These are phyloP conservation scores for Debaryomyces maramus DNA, from an alignment of 805 yeast genomes.

Conservation along the genomic window DNA sequence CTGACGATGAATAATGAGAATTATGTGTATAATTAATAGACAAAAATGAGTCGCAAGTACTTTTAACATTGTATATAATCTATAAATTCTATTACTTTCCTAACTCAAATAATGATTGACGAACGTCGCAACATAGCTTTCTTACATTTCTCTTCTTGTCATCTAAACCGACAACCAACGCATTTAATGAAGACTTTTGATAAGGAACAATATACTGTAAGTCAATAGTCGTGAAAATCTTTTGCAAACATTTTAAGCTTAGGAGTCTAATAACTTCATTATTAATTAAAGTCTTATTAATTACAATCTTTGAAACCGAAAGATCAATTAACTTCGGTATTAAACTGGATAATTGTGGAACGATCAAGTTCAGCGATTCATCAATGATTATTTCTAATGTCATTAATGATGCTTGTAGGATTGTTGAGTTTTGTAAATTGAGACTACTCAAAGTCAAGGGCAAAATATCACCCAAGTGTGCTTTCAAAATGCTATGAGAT, in stretches of 20 bases:
- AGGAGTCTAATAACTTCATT: slow-evolving; percentile 53
- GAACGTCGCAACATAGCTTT: slow-evolving; percentile 71
- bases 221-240: slow-evolving; percentile 41
- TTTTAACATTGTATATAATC: neutral
- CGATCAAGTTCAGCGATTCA: slow-evolving; percentile 54
- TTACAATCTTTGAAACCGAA: slow-evolving; percentile 17
- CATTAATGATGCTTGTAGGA: slow-evolving; percentile 59
- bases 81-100: slow-evolving; percentile 5
- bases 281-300: slow-evolving; percentile 25
- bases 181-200: slow-evolving; percentile 47
- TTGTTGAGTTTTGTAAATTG: slow-evolving; percentile 44
- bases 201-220: slow-evolving; percentile 50
- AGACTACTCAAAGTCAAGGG: slow-evolving; percentile 74
- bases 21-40: neutral
- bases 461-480: slow-evolving; percentile 61
- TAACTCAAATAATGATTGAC: slow-evolving; percentile 71
- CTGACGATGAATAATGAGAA: slow-evolving; percentile 25
- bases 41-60: neutral
- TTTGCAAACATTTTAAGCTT: slow-evolving; percentile 55
- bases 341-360: slow-evolving; percentile 55
- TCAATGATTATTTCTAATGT: slow-evolving; percentile 55
- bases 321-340: slow-evolving; percentile 53
- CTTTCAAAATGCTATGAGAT: slow-evolving; percentile 59
- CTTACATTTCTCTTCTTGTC: slow-evolving; percentile 76
- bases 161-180: slow-evolving; percentile 56